Evolutionary conservation across 2,329 filamentous ascomycete genomes (phyloP), one percentile per base, ranked within the genome.

Genomic region (Fusarium lyarnte): DNA sequence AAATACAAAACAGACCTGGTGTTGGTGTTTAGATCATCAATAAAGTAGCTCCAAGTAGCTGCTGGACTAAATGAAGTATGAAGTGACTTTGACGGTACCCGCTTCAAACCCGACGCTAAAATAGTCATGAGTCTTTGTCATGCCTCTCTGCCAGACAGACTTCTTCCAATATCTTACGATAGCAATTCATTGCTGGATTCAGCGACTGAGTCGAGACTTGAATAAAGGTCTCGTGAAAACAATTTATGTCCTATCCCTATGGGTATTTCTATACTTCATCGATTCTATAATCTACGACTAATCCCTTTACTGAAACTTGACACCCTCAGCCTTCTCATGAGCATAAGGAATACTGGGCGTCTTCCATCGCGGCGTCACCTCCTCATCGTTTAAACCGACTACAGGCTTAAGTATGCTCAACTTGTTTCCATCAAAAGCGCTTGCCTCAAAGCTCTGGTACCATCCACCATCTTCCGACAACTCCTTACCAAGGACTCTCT

Each of bases 281-380:
- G 13, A 4, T n/a, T n/a, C 5, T 13, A 9, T 4, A 23, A 23
- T 9, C 8, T 23, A 10, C 2, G 3, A n/a, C 2, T 5, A 17
- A 17, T 17, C 3, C 8, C 17, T 35, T 23, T 16, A 67, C 19
- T 29, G 10, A 7, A 70, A 70, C n/a, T 23, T 31, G 6, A 47
- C 57, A 14, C 29, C 53, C 36, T 70, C 38, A 8, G 67, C 66
- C 9, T 70, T 61, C 13, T 70, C 53, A 39, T 66, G 19, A 2
- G 66, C 67, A 46, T 70, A 66, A 17, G 66, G 67, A 4, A 70
- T 53, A 61, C 66, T 70, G 8, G 66, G 60, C 5, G 60, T 66
- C 12, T 12, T 70, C 67, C 66, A 70, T 9, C 35, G 29, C 6
- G 61, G 68, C 4, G 66, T 47, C 8, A 42, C 36, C 3, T 49